Evolutionary conservation across 1,139 yeast species (phyloP), one percentile per base, ranked within the genome.

Genomic region (Spathaspora sp.): DNA sequence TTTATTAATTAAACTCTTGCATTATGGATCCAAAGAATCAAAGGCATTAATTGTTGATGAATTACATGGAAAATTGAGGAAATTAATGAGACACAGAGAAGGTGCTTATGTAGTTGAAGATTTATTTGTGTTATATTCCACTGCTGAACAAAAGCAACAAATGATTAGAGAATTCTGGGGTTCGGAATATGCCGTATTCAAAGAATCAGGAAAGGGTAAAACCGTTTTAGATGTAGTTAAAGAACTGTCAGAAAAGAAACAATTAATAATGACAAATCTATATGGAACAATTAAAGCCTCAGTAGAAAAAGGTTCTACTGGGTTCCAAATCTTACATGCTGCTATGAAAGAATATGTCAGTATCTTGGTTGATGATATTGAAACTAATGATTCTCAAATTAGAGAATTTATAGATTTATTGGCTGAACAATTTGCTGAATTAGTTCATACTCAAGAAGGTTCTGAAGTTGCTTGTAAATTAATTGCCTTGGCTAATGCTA

Each of bases 91-190:
- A 75, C 98, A 93, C 68, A 86, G 86, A 70, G 98, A 93, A 75
- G 99, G 98, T 69, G 98, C 98, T n/a, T 90, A 93, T 60, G 98
- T 93, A 37, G 91, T 91, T 53, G 98, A 93, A 70, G 99, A 93
- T 74, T 78, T 90, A 58, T 93, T 77, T 64, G 89, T 90, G 25
- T 81, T 90, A 54, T 93, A 91, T 65, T 81, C 97, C 4, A 82
- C 90, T 25, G 79, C 86, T 39, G 89, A 84, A 51, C 98, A 93
- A 68, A 88, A 82, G 66, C 81, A 82, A 46, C 97, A 89, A 68
- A 90, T 93, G 85, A 81, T 93, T 54, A 82, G 95, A 65, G 98
- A 93, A 67, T 93, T 93, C 63, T 93, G 96, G 89, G 98, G 98
- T 46, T 81, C 96, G n/a, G 96, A 89, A 67, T 91, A 86, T 61